Conservation (phyloP, 1,284 basidiomycete species). For the Apiotrichum brassicae region DNA sequence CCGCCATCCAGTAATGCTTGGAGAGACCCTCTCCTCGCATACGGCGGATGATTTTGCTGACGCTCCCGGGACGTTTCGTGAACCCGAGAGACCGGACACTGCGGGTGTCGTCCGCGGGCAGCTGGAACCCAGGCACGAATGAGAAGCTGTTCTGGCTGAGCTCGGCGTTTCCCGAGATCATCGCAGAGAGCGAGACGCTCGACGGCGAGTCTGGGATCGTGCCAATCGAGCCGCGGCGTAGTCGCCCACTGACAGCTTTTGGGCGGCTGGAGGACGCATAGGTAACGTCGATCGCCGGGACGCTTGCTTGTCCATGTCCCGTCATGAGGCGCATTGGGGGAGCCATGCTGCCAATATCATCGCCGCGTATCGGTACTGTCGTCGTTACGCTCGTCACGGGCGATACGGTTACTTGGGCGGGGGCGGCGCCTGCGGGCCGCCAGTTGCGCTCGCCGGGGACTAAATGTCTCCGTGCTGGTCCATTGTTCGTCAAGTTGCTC, state of each 20-base stretch:
- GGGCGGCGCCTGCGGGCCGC: slow-evolving; percentile 34
- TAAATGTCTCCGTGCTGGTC: slow-evolving; percentile 10
- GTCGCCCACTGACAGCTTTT: slow-evolving; percentile 12
- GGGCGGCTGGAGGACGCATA: background rate
- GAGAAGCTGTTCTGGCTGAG: slow-evolving; percentile 32
- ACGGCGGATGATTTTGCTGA: slow-evolving; percentile 79
- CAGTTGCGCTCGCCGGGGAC: slow-evolving; percentile 30
- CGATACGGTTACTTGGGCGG: slow-evolving; percentile 40
- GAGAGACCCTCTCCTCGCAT: slow-evolving; percentile 66
- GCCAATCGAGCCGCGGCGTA: slow-evolving; percentile 36
- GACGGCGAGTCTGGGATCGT: slow-evolving; percentile 44
- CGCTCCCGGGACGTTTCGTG: slow-evolving; percentile 67
- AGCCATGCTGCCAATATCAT: background rate
- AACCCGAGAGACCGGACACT: slow-evolving; percentile 38
- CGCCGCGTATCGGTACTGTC: slow-evolving; percentile 19
- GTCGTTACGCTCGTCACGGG: slow-evolving; percentile 41
- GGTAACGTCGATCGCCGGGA: slow-evolving; percentile 10
- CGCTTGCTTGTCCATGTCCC: background rate
- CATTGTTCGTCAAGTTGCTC: background rate
- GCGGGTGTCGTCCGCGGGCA: slow-evolving; percentile 42
- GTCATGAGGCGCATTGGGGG: background rate
- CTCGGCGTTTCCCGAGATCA: slow-evolving; percentile 39
- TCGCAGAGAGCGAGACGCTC: slow-evolving; percentile 37
- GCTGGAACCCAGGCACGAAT: slow-evolving; percentile 44
- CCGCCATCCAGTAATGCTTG: slow-evolving; percentile 92